Evolutionary conservation across 306 rosid genomes (phyloP).

Genomic region (Trichosanthes cucumerina): DNA sequence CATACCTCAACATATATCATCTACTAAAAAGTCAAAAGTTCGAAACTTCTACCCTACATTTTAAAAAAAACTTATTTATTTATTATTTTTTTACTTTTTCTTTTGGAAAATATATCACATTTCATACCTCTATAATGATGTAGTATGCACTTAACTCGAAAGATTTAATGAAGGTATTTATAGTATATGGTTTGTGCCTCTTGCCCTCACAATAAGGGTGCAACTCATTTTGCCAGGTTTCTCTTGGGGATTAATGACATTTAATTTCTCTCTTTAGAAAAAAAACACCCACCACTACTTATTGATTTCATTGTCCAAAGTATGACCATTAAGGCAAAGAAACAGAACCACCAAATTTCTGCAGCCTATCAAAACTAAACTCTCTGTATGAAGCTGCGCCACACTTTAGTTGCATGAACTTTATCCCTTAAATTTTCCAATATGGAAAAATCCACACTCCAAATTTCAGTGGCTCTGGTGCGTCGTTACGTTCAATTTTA

Average conservation of each 20-base stretch:
- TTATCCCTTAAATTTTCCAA: constrained; percentile 41
- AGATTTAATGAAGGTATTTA: neutral
- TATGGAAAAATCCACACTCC: constrained; percentile 23
- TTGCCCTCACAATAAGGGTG: neutral
- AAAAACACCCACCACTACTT: neutral
- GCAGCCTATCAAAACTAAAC: neutral
- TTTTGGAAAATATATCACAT: neutral
- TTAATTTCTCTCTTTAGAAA: neutral
- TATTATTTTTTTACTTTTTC: too few relatives aligned
- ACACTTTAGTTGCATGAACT: constrained; percentile 45
- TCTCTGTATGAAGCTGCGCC: constrained; percentile 45
- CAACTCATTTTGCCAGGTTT: neutral
- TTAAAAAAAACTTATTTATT: too few relatives aligned
- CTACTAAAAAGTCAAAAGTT: too few relatives aligned
- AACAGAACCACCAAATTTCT: neutral
- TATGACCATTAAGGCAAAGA: neutral
- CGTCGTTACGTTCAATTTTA: constrained; percentile 28
- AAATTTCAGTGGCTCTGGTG: constrained; percentile 79
- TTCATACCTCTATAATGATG: neutral
- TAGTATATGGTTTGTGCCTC: neutral
- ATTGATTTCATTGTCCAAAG: neutral
- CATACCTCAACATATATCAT: too few relatives aligned
- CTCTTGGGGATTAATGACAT: neutral
- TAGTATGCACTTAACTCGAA: neutral
- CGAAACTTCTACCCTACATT: too few relatives aligned